Evolutionary conservation across 139 green algal species (phyloP).

Genomic region (Picochlorum sp.): DNA sequence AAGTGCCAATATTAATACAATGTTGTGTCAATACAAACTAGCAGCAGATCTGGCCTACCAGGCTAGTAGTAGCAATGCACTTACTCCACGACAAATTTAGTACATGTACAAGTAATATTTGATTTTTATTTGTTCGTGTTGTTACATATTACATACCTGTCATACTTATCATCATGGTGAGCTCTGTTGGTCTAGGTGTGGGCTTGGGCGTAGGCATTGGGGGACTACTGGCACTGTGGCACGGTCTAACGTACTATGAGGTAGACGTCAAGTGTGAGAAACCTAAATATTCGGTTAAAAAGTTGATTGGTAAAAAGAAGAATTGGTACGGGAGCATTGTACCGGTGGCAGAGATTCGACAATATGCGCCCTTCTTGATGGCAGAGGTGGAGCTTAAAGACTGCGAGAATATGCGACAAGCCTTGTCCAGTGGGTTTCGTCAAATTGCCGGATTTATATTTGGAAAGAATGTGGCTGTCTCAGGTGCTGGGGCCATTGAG

Average conservation of each 20-base stretch:
- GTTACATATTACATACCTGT: too few species aligned
- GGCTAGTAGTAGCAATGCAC: too few species aligned
- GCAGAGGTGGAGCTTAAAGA: constrained; percentile 28
- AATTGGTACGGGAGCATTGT: neutral
- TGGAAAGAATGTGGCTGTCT: constrained; percentile 32
- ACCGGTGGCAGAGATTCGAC: constrained; percentile 17
- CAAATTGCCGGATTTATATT: constrained; percentile 56
- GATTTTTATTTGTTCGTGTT: too few species aligned
- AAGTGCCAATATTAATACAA: too few species aligned
- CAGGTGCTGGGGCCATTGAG: neutral
- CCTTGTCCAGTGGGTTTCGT: constrained; percentile 28
- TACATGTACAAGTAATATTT: too few species aligned
- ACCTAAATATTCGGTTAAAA: constrained; percentile 32
- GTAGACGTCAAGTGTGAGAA: constrained; percentile 37
- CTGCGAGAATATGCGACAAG: constrained; percentile 14
- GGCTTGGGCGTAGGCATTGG: neutral
- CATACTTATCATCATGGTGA: too few species aligned
- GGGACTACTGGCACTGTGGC: neutral
- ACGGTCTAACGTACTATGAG: constrained; percentile 3
- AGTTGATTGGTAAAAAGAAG: constrained; percentile 13
- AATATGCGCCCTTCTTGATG: constrained; percentile 35
- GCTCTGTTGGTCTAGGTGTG: neutral
- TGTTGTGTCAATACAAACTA: too few species aligned
- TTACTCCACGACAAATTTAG: too few species aligned
- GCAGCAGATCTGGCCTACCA: too few species aligned